These are phyloP conservation scores for Komagataea norvegica DNA, from an alignment of 1,139 yeast species.

Conservation along the genomic window DNA sequence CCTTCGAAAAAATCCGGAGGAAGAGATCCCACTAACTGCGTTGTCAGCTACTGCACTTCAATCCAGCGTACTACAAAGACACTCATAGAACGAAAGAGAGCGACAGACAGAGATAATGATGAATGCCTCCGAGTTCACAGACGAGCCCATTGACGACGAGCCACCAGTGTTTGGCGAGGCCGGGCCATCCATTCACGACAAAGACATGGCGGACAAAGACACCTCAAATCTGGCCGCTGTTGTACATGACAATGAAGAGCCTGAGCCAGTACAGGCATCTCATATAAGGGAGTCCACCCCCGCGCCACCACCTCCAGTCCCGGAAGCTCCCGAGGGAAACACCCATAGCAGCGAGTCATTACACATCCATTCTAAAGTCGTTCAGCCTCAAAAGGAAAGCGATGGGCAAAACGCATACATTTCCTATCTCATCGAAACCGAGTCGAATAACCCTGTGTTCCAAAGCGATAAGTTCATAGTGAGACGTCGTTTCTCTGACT, in stretches of 20 bases:
- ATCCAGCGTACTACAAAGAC: no score
- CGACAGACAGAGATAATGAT: background rate
- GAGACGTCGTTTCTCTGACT: constrained; percentile 79
- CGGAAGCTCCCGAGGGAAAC: no score
- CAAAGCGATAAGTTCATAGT: constrained; percentile 45
- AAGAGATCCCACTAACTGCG: no score
- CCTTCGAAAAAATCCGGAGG: no score
- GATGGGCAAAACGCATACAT: constrained; percentile 80
- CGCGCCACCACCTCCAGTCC: background rate
- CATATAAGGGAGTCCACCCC: background rate
- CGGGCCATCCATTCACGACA: background rate
- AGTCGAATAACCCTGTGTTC: constrained; percentile 42
- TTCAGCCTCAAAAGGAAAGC: constrained; percentile 67
- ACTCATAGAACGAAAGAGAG: no score
- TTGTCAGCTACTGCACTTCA: background rate
- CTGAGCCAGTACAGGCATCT: background rate
- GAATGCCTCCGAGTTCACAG: constrained; percentile 18
- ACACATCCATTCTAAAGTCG: constrained; percentile 19
- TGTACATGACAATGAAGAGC: background rate
- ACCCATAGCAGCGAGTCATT: constrained; percentile 13
- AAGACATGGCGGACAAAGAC: background rate
- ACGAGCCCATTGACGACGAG: constrained; percentile 17
- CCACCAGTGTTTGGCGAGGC: background rate
- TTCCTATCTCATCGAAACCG: constrained; percentile 71
- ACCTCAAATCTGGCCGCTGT: background rate